phyloP scores from a whole-genome alignment of 495 filamentous ascomycete species.

The Chaetomium fimeti region DNA sequence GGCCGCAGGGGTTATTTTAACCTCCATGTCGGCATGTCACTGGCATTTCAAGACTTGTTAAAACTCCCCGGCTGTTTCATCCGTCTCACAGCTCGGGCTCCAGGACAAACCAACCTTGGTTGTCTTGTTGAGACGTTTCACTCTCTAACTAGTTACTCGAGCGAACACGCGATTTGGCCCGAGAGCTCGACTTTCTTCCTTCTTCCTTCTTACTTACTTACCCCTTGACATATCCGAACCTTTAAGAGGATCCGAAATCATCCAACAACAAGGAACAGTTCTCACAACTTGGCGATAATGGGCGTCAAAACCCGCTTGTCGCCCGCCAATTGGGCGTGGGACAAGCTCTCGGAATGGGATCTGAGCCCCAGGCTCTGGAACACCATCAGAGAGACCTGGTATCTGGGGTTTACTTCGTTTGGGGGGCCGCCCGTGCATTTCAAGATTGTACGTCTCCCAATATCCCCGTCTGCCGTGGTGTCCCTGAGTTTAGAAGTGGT shows the following conservation, averaged over 20 bases:
- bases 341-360: background rate
- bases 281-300: conserved; percentile 7
- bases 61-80: too few species aligned
- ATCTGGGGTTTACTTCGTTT: conserved; percentile 64
- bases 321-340: background rate
- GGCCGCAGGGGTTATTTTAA: background rate
- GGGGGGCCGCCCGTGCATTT: conserved; percentile 64
- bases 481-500: too few species aligned
- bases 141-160: too few species aligned
- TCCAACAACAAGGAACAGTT: background rate
- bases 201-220: too few species aligned
- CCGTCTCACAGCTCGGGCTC: too few species aligned
- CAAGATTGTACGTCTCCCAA: conserved; percentile 44
- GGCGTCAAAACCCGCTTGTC: conserved; percentile 10
- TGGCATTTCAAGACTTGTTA: too few species aligned
- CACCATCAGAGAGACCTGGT: conserved; percentile 51
- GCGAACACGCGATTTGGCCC: too few species aligned
- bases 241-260: background rate
- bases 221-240: too few species aligned
- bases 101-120: too few species aligned
- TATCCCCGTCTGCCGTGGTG: background rate
- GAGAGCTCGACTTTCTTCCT: too few species aligned
- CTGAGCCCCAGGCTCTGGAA: conserved; percentile 25
- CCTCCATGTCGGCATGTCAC: too few species aligned
- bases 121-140: too few species aligned